Evolutionary conservation across 1,139 yeast genomes (phyloP).

Genomic region (Magnusiomyces tetraspermus): DNA sequence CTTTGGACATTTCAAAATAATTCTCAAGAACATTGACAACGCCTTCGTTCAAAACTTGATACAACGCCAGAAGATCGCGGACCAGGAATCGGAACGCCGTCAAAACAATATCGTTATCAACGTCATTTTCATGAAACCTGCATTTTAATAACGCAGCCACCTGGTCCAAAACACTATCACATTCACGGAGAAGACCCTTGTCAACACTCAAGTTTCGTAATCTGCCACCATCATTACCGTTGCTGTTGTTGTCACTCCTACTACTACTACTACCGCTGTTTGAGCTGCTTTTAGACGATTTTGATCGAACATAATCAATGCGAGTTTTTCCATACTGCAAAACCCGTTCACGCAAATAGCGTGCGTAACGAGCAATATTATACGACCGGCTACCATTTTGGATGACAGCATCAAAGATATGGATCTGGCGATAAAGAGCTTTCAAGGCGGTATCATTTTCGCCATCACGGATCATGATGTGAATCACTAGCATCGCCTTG

Average conservation of each 20-base stretch:
- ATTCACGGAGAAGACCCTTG: slow-evolving; percentile 75
- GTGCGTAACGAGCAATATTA: slow-evolving; percentile 58
- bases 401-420: slow-evolving; percentile 47
- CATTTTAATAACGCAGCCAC: slow-evolving; percentile 68
- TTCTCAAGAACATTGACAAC: slow-evolving; percentile 87
- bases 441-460: slow-evolving; percentile 58
- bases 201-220: slow-evolving; percentile 57
- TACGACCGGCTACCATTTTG: slow-evolving; percentile 43
- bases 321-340: slow-evolving; percentile 56
- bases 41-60: slow-evolving; percentile 89
- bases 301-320: slow-evolving; percentile 66
- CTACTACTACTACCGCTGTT: too few relatives aligned
- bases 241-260: too few relatives aligned
- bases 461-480: slow-evolving; percentile 88
- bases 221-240: slow-evolving; percentile 46
- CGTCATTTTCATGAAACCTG: slow-evolving; percentile 58
- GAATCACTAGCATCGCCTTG: slow-evolving; percentile 75
- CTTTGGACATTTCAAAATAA: slow-evolving; percentile 81
- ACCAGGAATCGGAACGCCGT: slow-evolving; percentile 82
- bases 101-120: slow-evolving; percentile 71
- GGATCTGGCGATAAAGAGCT: slow-evolving; percentile 51
- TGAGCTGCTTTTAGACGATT: too few relatives aligned
- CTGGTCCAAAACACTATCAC: slow-evolving; percentile 76
- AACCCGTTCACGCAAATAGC: slow-evolving; percentile 60
- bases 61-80: slow-evolving; percentile 72